phyloP scores from a whole-genome alignment of 2,329 filamentous ascomycete species.

The Stemphylium beticola region DNA sequence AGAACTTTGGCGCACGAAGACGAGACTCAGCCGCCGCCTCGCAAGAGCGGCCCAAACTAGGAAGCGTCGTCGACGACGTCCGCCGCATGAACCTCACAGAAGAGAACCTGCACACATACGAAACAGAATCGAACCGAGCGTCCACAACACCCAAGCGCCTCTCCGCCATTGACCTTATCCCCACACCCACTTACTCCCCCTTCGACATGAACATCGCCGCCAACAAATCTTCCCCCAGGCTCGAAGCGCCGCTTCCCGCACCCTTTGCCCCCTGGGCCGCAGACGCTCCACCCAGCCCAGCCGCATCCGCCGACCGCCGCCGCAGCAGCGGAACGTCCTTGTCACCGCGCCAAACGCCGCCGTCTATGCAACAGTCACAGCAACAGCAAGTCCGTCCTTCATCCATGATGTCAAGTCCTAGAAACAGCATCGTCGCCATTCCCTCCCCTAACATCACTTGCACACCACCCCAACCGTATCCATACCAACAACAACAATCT shows the following conservation, averaged over 20 bases:
- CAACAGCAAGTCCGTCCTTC: constrained; percentile 22
- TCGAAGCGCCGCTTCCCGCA: constrained; percentile 23
- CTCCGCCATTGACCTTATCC: constrained; percentile 22
- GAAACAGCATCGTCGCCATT: constrained; percentile 1
- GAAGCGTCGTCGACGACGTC: constrained; percentile 15
- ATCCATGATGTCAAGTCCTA: constrained; percentile 19
- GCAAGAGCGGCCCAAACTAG: constrained; percentile 18
- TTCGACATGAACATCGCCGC: constrained; percentile 12
- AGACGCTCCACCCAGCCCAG: constrained; percentile 26
- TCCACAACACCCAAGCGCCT: constrained; percentile 13
- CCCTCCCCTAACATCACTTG: constrained; percentile 8
- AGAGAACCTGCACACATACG: constrained; percentile 18
- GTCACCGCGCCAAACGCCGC: constrained; percentile 13
- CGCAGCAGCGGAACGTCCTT: constrained; percentile 22
- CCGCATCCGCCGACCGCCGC: constrained; percentile 18
- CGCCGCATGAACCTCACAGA: constrained; percentile 23
- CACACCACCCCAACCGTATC: constrained; percentile 11
- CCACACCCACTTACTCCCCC: constrained; percentile 33
- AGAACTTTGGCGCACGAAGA: constrained; percentile 26
- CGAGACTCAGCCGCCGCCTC: constrained; percentile 22
- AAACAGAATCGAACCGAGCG: constrained; percentile 10
- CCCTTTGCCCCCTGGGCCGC: constrained; percentile 33
- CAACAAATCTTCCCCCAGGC: neutral
- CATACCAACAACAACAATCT: neutral
- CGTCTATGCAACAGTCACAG: constrained; percentile 2